Evolutionary conservation across 495 filamentous ascomycete genomes (phyloP).

Genomic region (Aspergillus homomorphus): DNA sequence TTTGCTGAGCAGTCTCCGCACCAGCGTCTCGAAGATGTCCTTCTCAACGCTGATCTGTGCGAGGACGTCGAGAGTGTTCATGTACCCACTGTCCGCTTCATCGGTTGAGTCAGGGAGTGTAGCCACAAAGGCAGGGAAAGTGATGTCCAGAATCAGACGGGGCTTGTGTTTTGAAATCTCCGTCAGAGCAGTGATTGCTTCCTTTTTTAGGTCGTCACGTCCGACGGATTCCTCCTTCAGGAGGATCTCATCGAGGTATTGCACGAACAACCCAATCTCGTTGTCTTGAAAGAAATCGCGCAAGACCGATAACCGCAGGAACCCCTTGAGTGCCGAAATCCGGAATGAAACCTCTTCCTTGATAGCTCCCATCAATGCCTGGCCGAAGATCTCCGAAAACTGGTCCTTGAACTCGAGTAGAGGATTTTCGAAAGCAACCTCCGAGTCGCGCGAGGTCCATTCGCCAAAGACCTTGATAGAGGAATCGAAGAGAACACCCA

Average conservation of each 20-base stretch:
- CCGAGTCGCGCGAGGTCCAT: slow-evolving; percentile 46
- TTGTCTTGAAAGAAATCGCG: slow-evolving; percentile 60
- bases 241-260: slow-evolving; percentile 63
- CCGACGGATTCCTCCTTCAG: slow-evolving; percentile 57
- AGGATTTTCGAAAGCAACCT: slow-evolving; percentile 45
- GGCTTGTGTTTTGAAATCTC: slow-evolving; percentile 66
- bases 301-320: slow-evolving; percentile 54
- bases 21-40: slow-evolving; percentile 65
- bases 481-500: slow-evolving; percentile 57
- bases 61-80: slow-evolving; percentile 62
- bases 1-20: slow-evolving; percentile 65
- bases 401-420: slow-evolving; percentile 58
- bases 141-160: slow-evolving; percentile 65
- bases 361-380: slow-evolving; percentile 57
- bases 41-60: slow-evolving; percentile 65
- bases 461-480: slow-evolving; percentile 55
- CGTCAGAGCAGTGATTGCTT: slow-evolving; percentile 61
- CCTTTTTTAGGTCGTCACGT: slow-evolving; percentile 56
- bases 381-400: slow-evolving; percentile 57
- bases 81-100: slow-evolving; percentile 41
- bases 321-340: slow-evolving; percentile 55
- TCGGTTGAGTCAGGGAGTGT: slow-evolving; percentile 60
- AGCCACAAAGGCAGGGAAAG: slow-evolving; percentile 71
- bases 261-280: slow-evolving; percentile 61
- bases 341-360: slow-evolving; percentile 67